phyloP scores from a whole-genome alignment of 805 yeast species.

The Yamadazyma akitaensis region DNA sequence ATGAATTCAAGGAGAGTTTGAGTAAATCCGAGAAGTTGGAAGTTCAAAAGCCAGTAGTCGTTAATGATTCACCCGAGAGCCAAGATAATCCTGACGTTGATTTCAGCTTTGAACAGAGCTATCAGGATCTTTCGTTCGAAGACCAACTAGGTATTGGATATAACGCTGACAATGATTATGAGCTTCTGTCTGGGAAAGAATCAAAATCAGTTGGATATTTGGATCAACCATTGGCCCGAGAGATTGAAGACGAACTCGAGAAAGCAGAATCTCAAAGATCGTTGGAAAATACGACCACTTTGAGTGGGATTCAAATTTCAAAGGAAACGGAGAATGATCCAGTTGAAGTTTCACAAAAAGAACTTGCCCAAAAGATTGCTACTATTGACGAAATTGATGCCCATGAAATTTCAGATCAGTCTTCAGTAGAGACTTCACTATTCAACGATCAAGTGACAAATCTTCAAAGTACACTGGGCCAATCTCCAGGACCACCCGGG shows the following conservation, averaged over 20 bases:
- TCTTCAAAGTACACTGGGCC: background rate
- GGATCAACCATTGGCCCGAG: background rate
- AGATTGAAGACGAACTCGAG: conserved; percentile 1
- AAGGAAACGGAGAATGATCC: conserved; percentile 5
- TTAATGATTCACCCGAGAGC: conserved; percentile 15
- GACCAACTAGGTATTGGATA: conserved; percentile 30
- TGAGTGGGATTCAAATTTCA: conserved; percentile 4
- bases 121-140: conserved; percentile 38
- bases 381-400: conserved; percentile 12
- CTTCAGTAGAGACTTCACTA: conserved; percentile 8
- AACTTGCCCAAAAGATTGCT: background rate
- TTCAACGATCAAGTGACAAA: background rate
- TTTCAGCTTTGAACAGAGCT: conserved; percentile 38
- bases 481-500: conserved; percentile 4
- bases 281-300: background rate
- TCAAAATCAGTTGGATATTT: background rate
- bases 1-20: conserved; percentile 43
- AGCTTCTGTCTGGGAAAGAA: background rate
- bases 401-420: conserved; percentile 14
- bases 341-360: background rate
- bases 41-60: conserved; percentile 7
- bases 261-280: background rate
- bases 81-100: conserved; percentile 18
- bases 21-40: conserved; percentile 21
- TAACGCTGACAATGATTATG: background rate